Base-by-base conservation (phyloP, 73 alveolate genomes). In the Symbiodinium pilosum region DNA sequence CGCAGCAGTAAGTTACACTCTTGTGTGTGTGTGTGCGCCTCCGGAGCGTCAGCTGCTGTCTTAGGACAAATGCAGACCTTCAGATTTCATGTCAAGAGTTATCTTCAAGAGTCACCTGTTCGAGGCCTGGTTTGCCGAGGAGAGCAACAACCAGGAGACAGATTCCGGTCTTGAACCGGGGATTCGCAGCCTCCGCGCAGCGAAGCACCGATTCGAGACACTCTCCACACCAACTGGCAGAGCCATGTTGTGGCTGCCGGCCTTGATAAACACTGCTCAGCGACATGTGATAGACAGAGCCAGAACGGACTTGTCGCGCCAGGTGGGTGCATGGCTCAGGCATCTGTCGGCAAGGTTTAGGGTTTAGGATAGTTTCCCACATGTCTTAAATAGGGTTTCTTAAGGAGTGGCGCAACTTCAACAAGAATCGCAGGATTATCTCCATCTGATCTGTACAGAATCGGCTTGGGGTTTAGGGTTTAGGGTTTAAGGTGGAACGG, bases 161-260 rank as follows among this genome's bases (percentile, higher is more conserved):
- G 56, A 43, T 34, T 51, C 86, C 68, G 43, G 84, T 4, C 52
- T 51, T 12, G 93, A 83, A 8, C 39, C 47, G 5, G 21, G 43
- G 20, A 8, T 24, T 34, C 52, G 39, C 38, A 86, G 64, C 93
- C 56, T 86, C n/a, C 3, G 56, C 24, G 32, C 93, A 6, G 93
- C 84, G 11, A 86, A 86, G 56, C 93, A 86, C 93, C 83, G 93
- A 20, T 86, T 86, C 41, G 93, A 86, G 40, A 56, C 73, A 56
- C 21, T 56, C 73, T 56, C 73, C 73, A 56, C 73, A 32, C 73
- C 73, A 8, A 56, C 73, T 32, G 73, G 73, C 73, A 56, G 73
- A 56, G 73, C 73, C 73, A 56, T 56, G 73, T 20, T 56, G 73
- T 56, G 73, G 73, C 21, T 56, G 32, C 73, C 73, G 73, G 73